Base-by-base conservation (phyloP, 2,329 filamentous ascomycete species). In the Calycina herbarum region DNA sequence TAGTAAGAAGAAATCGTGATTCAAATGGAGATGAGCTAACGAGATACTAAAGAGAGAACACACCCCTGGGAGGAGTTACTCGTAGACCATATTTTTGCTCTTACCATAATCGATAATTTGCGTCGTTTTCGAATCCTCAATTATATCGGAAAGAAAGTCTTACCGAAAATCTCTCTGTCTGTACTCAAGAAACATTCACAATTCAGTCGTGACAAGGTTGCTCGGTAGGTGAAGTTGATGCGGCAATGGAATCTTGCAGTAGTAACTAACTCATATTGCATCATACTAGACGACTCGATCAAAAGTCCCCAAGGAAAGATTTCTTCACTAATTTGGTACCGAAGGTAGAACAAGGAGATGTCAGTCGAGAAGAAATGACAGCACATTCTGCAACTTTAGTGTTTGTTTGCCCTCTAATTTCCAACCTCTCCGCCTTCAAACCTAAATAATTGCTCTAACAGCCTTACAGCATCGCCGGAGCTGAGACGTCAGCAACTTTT, bases 401-500 rank as follows among this genome's bases (percentile, higher is more conserved):
- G 45, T 51, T 24, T 10, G 45, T 51, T 17, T 2, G 7, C 15
- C 15, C 7, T 48, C 6, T 48, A 17, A 48, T 48, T 48, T 48
- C n/a, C 42, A n/a, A 6, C n/a, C 17, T 4, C 42, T 48, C 17
- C 7, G 27, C 27, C 27, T 29, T 29, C 27, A 29, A 29, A 29
- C 27, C 27, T 29, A 29, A 29, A 29, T 29, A 29, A 29, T 29
- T 29, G 27, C 27, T 29, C 27, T 29, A 29, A 29, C 27, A 2
- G 27, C 27, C 27, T 29, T 35, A 75, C 24, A 74, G 76, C 57
- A 63, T 70, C 33, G 62, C 73, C 2, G 72, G 75, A 3, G 73
- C 68, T 2, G 76, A 78, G 64, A 78, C 76, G 5, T 76, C 73
- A 8, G 73, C 76, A 1, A 75, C 73, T 1, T 63, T 73, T 7